A percentile compares a stretch with the other conserved stretches of the same genome.
Evolutionary conservation across 2,329 filamentous ascomycete genomes (phyloP).

Genomic region (Aspergillus quadricinctus): DNA sequence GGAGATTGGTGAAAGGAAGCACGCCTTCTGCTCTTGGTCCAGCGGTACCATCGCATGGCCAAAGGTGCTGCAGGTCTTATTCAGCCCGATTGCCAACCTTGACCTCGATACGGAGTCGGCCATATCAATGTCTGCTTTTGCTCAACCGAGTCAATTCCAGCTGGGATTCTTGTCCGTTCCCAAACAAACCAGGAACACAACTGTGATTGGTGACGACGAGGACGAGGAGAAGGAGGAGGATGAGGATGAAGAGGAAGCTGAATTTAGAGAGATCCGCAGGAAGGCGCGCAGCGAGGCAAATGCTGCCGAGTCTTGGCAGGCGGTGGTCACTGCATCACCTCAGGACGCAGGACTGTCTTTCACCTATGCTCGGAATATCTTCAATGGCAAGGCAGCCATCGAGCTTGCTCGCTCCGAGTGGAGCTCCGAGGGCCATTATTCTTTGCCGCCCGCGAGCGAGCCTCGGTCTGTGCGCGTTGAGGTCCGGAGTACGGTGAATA

Average conservation of each 20-base stretch:
- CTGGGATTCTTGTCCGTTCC: constrained; percentile 30
- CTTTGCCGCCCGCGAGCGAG: constrained; percentile 24
- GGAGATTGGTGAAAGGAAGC: constrained; percentile 26
- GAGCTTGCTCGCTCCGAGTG: constrained; percentile 35
- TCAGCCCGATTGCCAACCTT: constrained; percentile 20
- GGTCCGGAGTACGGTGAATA: constrained; percentile 22
- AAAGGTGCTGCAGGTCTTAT: constrained; percentile 16
- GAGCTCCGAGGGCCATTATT: constrained; percentile 38
- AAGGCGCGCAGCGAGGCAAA: constrained; percentile 18
- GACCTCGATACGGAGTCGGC: constrained; percentile 19
- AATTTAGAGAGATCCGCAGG: constrained; percentile 4
- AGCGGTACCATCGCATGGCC: constrained; percentile 38
- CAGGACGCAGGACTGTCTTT: constrained; percentile 24
- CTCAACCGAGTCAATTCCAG: constrained; percentile 29
- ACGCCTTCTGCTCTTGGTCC: constrained; percentile 32
- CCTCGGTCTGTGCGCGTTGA: constrained; percentile 34
- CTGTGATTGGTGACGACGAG: constrained; percentile 17
- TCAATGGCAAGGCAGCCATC: constrained; percentile 30
- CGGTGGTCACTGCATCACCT: constrained; percentile 27
- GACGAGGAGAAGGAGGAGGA: constrained; percentile 20
- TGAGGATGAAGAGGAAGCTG: constrained; percentile 12
- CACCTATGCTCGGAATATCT: constrained; percentile 36
- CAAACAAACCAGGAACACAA: constrained; percentile 8
- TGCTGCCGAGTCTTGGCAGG: constrained; percentile 32
- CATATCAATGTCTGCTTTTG: constrained; percentile 8